Evolutionary conservation across 345 rosid species (phyloP), one percentile per base, ranked within the genome.

Genomic region (Gossypium longicalyx): DNA sequence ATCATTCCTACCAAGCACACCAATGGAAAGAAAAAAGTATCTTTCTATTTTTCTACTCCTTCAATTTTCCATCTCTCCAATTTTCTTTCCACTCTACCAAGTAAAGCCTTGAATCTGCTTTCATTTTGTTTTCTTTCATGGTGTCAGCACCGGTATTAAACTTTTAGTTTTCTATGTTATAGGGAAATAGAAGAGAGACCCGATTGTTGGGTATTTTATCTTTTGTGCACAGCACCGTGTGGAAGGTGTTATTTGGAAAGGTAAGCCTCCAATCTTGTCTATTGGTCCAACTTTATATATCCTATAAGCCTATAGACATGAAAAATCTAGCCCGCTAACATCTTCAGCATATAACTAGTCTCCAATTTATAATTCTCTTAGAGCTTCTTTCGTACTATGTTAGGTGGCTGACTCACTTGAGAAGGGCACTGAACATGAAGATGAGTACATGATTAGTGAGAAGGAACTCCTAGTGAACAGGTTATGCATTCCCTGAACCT

Each of bases 391-490:
- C 53, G 5, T 65, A 48, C 69, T 19, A 59, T 61, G 71, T 45
- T 79, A 96, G 98, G 97, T 90, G 63, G 99, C 98, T 38, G 98
- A 96, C 78, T 96, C 99, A 64, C 98, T 96, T 73, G 98, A 96
- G 83, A 96, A 93, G 85, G 99, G 99, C 70, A 96, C 98, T 69
- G 98, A 96, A 81, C 97, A 96, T 51, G 99, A 96, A 82, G 99
- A 91, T 76, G 99, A 95, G 82, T 96, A 96, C 83, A 96, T 96
- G 98, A 96, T 96, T 77, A 96, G 99, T 34, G 99, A 96, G 87
- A 96, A 89, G 77, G 98, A 93, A 79, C 99, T 96, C 59, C 92
- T 96, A 9, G 98, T 96, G 5, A 96, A 96, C 86, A 86, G 91
- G 99, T 91, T 75, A 76, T n/a, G 12, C 62, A 58, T 34, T 34